Base-by-base conservation (phyloP, 805 yeast species). In the Candida mattraensis region DNA sequence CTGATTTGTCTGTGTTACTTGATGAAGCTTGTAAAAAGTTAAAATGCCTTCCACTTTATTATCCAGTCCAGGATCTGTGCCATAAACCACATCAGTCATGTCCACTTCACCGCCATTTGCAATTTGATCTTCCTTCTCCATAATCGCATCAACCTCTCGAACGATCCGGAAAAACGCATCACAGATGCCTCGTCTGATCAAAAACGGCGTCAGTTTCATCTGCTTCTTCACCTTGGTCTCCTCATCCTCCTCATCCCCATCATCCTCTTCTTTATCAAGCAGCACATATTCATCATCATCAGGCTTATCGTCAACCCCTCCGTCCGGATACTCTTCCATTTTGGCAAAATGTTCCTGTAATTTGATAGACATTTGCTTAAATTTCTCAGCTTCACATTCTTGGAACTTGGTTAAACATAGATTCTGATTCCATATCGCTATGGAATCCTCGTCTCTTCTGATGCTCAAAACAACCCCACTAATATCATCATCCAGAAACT, bases 361-460 rank as follows among this genome's bases (percentile, higher is more conserved):
- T 18, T 33, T 34, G 7, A 10, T 30, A 4, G 35, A 28, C 43
- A 37, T 30, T 30, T 35, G 21, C 24, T 30, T 24, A 18, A 37
- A 29, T 20, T 27, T 42, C 10, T 30, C 37, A 9, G 32, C 18
- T 31, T 45, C 51, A 5, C 35, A 36, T 22, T 41, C 47, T 41
- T 41, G 44, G 34, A 46, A 49, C 33, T 54, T 51, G 24, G 54
- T 42, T 37, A 64, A 63, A 33, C 64, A 64, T 26, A 66, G 50
- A 48, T 74, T 73, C 14, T 73, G 67, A 58, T 78, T 80, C 87
- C 87, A 80, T 31, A 80, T 65, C 38, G 76, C 64, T 35, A 80
- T 63, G 23, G 77, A 70, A 47, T 75, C 79, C 42, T 77, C 83
- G 42, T 76, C 81, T 22, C 70, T 67, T 30, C 84, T 67, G 11